Evolutionary conservation across 192 early-diverging fungal species (phyloP), one percentile per base, ranked within the genome.

Genomic region (Coemansia sp.): DNA sequence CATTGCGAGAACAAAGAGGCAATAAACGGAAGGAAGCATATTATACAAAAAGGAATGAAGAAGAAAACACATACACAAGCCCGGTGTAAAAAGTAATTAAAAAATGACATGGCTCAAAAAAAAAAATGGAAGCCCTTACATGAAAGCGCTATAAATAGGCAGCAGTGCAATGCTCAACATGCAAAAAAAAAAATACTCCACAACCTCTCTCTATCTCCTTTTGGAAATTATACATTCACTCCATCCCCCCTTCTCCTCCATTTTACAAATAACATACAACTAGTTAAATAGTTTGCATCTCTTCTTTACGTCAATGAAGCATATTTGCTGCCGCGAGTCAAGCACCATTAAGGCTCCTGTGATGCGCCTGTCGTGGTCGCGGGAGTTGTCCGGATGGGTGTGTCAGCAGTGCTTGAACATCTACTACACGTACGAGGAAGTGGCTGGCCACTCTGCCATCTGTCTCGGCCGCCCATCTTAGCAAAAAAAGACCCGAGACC

Each of bases 391-490:
- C n/a, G 77, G 77, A 19, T 79, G 77, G 77, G 60, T 74, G 7
- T 79, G 77, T 32, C 68, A 74, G 38, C 68, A 74, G 49, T 79
- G 77, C 57, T 38, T 57, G 5, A 70, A 60, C 15, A 64, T 74
- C 27, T 74, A 65, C 59, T 79, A 79, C 49, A 79, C 71, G 0
- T 74, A 74, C 62, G 68, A 71, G 24, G 77, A 79, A 29, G 77
- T 79, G 7, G 77, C 72, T 36, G 71, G 32, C 49, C 77, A 79
- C 61, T 62, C 71, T 3, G 22, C 67, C 60, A 70, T 47, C 65
- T 79, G 77, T 43, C 68, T 71, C 31, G 40, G 54, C 17, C 60
- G 67, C 14, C 65, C n/a, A n/a, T n/a, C n/a, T n/a, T n/a, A n/a
- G n/a, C n/a, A n/a, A n/a, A n/a, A n/a, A n/a, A n/a, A n/a, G n/a